phyloP scores from a whole-genome alignment of 2,329 filamentous ascomycete genomes.

The Didymella lethalis region DNA sequence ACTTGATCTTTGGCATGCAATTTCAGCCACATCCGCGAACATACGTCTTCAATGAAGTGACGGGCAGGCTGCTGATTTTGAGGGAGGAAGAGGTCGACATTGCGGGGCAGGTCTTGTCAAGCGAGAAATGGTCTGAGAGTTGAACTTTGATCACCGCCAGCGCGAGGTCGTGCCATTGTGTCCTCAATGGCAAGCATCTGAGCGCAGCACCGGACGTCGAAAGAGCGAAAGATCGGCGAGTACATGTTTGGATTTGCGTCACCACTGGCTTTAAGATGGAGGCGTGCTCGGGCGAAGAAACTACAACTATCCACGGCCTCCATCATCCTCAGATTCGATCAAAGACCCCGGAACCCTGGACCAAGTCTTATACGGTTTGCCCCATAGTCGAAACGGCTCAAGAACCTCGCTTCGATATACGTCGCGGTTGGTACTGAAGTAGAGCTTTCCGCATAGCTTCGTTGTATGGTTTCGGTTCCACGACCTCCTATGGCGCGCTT shows the following conservation, averaged over 20 bases:
- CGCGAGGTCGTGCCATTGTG: not conserved
- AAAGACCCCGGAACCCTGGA: no score
- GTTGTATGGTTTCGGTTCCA: not conserved
- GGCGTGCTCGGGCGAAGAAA: not conserved
- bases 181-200: not conserved
- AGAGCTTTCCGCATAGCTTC: not conserved
- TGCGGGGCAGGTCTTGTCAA: not conserved
- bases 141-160: not conserved
- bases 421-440: not conserved
- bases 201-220: not conserved
- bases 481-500: rapidly evolving
- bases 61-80: not conserved
- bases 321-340: no score
- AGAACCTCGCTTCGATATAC: not conserved
- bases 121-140: not conserved
- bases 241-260: not conserved
- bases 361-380: no score
- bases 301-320: not conserved
- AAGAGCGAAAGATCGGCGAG: not conserved
- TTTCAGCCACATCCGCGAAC: not conserved
- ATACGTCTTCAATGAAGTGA: not conserved
- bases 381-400: not conserved
- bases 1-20: not conserved
- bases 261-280: not conserved
- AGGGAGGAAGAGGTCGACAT: not conserved